Evolutionary conservation across 2,329 filamentous ascomycete genomes (phyloP).

Genomic region (Emergomyces orientalis): DNA sequence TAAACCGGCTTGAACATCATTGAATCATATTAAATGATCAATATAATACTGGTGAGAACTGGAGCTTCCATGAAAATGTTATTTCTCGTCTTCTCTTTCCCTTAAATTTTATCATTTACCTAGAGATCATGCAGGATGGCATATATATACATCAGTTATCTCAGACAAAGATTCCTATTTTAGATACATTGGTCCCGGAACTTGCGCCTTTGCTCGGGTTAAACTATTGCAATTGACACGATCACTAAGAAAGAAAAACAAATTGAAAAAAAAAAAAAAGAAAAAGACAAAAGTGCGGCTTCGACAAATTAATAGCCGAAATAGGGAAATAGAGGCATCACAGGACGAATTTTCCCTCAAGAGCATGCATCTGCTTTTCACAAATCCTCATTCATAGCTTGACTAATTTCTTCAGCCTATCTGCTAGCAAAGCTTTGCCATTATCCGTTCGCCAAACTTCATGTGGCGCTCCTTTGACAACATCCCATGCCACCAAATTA

Average conservation of each 20-base stretch:
- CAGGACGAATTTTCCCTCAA: not conserved
- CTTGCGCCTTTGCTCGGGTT: not conserved
- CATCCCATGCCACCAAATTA: slow-evolving; percentile 73
- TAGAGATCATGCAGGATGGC: not conserved
- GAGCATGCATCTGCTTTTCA: not conserved
- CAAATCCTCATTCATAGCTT: slow-evolving; percentile 6
- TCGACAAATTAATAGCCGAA: slow-evolving; percentile 3
- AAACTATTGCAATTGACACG: not conserved
- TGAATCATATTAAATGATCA: slow-evolving; percentile 1
- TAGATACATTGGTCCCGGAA: slow-evolving; percentile 4
- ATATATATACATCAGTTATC: not conserved
- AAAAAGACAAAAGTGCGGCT: not conserved
- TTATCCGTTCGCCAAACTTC: slow-evolving; percentile 72
- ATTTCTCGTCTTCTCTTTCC: not conserved
- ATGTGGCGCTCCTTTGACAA: slow-evolving; percentile 75
- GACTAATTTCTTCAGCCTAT: slow-evolving; percentile 63
- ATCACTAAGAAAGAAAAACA: not conserved
- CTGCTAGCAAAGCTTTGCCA: slow-evolving; percentile 67
- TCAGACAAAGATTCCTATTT: not conserved
- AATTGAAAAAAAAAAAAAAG: not conserved
- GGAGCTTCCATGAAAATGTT: slow-evolving; percentile 6
- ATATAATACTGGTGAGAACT: not conserved
- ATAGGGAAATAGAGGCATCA: not conserved
- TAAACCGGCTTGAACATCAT: slow-evolving; percentile 1
- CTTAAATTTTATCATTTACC: not conserved